Evolutionary conservation across 371 early-diverging fungal genomes (phyloP), one percentile per base, ranked within the genome.

Genomic region (Syncephalastrum sp.): DNA sequence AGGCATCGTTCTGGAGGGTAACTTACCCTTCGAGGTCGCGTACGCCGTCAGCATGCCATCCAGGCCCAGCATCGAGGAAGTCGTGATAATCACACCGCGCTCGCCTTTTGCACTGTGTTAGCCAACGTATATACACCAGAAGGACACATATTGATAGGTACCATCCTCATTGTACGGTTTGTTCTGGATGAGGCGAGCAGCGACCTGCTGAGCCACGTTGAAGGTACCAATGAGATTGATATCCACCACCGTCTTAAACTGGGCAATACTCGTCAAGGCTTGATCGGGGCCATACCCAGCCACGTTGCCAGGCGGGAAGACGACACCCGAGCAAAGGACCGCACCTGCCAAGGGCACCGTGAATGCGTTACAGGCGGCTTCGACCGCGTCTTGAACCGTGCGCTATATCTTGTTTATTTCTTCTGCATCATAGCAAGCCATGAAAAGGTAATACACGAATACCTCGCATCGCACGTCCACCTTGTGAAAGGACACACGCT

Each of bases 11-110:
- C 14, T 47, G 3, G 8, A 12, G 21, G 27, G 41, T 16, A 69
- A 56, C 56, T 75, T 77, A 65, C 82, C 82, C 59, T 86, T 82
- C 1, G 86, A 84, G 33, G 85, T 81, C 6, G 80, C 80, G 21
- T 79, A 74, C 12, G 71, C 71, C 3, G 82, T 75, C 14, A 76
- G 48, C 33, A 68, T 46, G 6, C 84, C 85, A 60, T 86, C 85
- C 16, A 79, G 61, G 7, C 77, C 81, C 12, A 77, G 60, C 16
- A 83, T 79, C 2, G 84, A 85, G 2, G 84, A 73, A 1, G 81
- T 74, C 21, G 78, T 81, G 43, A 84, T 75, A 24, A 86, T 81
- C 16, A 82, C 61, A 23, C 85, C 84, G 21, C 78, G 79, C 47
- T 86, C 85, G 38, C 72, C 81, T 81, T 45, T 29, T 25, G 1